A percentile compares a stretch with the other conserved stretches of the same genome.
phyloP scores from a whole-genome alignment of 306 rosid genomes.

The Sicyos edulis region DNA sequence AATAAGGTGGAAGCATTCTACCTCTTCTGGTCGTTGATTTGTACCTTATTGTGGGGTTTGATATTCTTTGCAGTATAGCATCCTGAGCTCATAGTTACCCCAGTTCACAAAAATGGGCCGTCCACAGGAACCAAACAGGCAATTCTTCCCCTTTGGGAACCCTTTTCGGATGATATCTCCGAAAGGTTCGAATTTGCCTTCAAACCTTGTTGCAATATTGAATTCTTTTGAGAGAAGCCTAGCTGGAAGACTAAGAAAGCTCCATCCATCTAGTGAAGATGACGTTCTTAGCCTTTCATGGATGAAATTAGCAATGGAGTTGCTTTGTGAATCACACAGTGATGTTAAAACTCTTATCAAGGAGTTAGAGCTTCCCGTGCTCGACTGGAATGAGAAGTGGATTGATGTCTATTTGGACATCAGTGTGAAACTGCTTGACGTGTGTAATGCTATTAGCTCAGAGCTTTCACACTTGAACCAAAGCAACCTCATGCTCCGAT shows the following conservation, averaged over 20 bases:
- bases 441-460: slow-evolving; percentile 66
- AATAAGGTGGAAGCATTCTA: neutral
- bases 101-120: slow-evolving; percentile 43
- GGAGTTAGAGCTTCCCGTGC: slow-evolving; percentile 57
- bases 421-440: slow-evolving; percentile 66
- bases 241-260: slow-evolving; percentile 54
- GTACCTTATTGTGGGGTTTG: neutral
- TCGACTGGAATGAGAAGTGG: slow-evolving; percentile 81
- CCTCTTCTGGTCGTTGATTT: neutral
- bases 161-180: slow-evolving; percentile 62
- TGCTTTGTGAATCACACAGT: slow-evolving; percentile 58
- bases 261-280: slow-evolving; percentile 49
- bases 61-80: slow-evolving; percentile 28
- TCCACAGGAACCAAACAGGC: slow-evolving; percentile 53
- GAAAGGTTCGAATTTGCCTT: slow-evolving; percentile 49
- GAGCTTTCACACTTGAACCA: slow-evolving; percentile 72
- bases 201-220: slow-evolving; percentile 34
- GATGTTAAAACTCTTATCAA: slow-evolving; percentile 45
- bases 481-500: slow-evolving; percentile 54
- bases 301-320: slow-evolving; percentile 66
- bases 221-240: slow-evolving; percentile 56
- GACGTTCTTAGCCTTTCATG: slow-evolving; percentile 70
- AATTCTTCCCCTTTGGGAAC: slow-evolving; percentile 68
- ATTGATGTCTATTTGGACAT: slow-evolving; percentile 72
- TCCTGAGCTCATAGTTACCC: neutral